These are phyloP conservation scores for Carex scoparia DNA, from an alignment of 176 grass and related monocot genomes.

Conservation along the genomic window DNA sequence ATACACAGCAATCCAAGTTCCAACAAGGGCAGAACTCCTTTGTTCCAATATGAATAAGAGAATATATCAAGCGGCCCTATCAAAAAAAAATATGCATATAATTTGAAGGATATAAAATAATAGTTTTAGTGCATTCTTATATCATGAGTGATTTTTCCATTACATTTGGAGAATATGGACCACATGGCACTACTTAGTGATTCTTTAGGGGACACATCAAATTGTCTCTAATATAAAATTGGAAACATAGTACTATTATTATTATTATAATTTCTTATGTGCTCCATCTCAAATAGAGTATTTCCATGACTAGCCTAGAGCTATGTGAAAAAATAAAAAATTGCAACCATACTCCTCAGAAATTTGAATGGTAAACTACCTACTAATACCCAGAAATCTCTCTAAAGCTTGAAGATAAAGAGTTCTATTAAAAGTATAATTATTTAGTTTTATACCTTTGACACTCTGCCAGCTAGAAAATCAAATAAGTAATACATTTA, in stretches of 20 bases:
- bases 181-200: not conserved
- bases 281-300: not conserved
- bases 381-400: not conserved
- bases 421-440: not conserved
- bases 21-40: not conserved
- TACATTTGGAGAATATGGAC: not conserved
- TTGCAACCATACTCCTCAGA: not conserved
- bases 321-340: not conserved
- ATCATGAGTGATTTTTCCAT: not conserved
- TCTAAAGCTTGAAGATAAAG: not conserved
- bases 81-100: not conserved
- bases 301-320: not conserved
- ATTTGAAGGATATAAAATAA: not conserved
- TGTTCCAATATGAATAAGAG: not conserved
- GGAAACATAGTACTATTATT: not conserved
- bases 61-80: not conserved
- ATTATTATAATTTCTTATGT: not conserved
- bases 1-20: not conserved
- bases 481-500: not conserved
- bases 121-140: not conserved
- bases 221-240: not conserved
- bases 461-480: not conserved
- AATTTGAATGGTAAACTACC: not conserved
- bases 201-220: not conserved
- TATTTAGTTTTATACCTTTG: not conserved